These are phyloP conservation scores for Carex scoparia DNA, from an alignment of 176 grass and related monocot genomes.

Conservation along the genomic window DNA sequence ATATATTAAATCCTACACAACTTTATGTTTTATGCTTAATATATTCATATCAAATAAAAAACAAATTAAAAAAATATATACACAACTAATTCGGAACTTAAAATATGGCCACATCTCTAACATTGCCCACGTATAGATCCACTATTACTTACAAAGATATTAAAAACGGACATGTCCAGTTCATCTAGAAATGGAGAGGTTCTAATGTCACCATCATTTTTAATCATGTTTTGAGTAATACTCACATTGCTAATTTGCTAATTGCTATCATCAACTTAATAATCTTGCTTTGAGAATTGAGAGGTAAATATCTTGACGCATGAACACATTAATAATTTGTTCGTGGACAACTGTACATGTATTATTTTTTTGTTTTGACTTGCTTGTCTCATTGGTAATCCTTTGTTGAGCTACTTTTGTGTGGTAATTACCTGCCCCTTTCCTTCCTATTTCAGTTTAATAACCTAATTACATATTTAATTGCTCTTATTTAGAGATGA, in stretches of 20 bases:
- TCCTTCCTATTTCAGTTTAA: background rate
- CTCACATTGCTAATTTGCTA: background rate
- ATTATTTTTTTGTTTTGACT: background rate
- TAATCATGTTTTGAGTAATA: background rate
- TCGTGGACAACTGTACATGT: background rate
- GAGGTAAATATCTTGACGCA: background rate
- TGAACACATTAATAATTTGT: constrained; percentile 7
- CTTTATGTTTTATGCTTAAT: background rate
- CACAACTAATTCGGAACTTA: background rate
- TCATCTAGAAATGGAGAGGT: constrained; percentile 1
- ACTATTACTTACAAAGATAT: background rate
- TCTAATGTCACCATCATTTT: background rate
- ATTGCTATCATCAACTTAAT: constrained; percentile 1
- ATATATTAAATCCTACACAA: background rate
- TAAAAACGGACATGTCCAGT: background rate
- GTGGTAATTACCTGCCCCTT: background rate
- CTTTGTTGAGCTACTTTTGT: background rate
- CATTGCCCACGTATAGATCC: too few relatives aligned
- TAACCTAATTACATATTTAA: background rate
- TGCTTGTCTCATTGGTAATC: background rate
- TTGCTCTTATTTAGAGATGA: background rate
- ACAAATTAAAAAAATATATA: too few relatives aligned
- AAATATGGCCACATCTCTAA: background rate
- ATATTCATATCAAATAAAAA: background rate
- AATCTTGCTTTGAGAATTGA: background rate